A percentile compares a stretch with the other conserved stretches of the same genome.
Evolutionary conservation across 805 yeast genomes (phyloP).

Genomic region (Teunomyces kruisii): DNA sequence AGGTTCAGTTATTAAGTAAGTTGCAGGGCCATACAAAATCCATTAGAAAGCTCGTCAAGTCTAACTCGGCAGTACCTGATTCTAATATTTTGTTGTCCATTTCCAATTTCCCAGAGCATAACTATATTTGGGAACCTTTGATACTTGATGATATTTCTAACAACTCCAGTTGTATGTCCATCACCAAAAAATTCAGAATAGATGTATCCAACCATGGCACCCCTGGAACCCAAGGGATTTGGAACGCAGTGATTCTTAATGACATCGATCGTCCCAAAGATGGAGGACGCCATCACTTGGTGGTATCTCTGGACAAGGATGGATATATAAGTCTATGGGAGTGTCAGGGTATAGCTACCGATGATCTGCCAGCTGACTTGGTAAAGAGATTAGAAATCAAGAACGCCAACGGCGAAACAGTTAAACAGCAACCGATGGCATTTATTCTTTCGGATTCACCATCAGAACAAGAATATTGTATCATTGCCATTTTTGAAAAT

Average conservation of each 20-base stretch:
- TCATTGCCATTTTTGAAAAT: slow-evolving; percentile 43
- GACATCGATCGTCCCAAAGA: slow-evolving; percentile 23
- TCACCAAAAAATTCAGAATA: slow-evolving; percentile 34
- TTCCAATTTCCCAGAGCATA: slow-evolving; percentile 37
- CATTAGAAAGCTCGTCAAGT: slow-evolving; percentile 62
- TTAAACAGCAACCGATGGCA: slow-evolving; percentile 20
- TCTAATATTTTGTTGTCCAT: slow-evolving; percentile 34
- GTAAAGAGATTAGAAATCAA: slow-evolving; percentile 16
- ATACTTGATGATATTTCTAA: slow-evolving; percentile 14
- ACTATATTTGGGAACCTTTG: slow-evolving; percentile 45
- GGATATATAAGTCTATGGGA: slow-evolving; percentile 60
- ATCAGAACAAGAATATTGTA: not conserved
- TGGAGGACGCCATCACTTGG: slow-evolving; percentile 29
- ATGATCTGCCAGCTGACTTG: slow-evolving; percentile 30
- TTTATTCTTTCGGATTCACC: slow-evolving; percentile 18
- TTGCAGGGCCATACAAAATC: slow-evolving; percentile 88
- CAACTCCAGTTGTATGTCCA: slow-evolving; percentile 18
- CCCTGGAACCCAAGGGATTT: slow-evolving; percentile 15
- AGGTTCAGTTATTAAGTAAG: slow-evolving; percentile 37
- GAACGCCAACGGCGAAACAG: slow-evolving; percentile 6
- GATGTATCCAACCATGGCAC: slow-evolving; percentile 17
- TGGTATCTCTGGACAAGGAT: slow-evolving; percentile 28
- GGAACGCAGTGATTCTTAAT: slow-evolving; percentile 33
- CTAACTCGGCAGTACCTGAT: slow-evolving; percentile 34
- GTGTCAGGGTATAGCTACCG: slow-evolving; percentile 39